Evolutionary conservation across 176 grass and related monocot genomes (phyloP), one percentile per base, ranked within the genome.

Genomic region (Areca catechu): DNA sequence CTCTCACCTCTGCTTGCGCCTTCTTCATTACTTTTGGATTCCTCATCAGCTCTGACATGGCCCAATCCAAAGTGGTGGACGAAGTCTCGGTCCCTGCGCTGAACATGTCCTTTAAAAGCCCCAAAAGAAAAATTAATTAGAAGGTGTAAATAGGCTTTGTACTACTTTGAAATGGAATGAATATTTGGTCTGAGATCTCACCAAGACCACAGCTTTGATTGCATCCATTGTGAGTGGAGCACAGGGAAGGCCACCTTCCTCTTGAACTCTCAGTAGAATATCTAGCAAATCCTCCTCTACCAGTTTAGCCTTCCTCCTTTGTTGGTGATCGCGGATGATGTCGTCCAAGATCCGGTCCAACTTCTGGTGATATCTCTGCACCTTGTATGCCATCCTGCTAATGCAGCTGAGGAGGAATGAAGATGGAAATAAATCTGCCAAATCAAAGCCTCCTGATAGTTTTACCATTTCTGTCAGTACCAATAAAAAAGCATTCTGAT

Each of bases 381-480:
- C 51, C 56, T 77, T 60, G 23, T 57, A n/a, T 1, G 60, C 61
- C 20, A 65, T 49, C 16, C 50, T 22, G 57, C 74, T 72, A 21
- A 77, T 1, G n/a, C 21, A 24, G 0, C 74, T 55, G 3, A 63
- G 22, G 6, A 83, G n/a, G 20, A 20, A 18, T 20, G 62, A 83
- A 0, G 80, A 77, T 18, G 68, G 68, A 30, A 73, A 83, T 10
- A 83, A 30, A 55, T 83, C 80, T 0, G 63, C 74, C 7, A 83
- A 50, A 48, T 61, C 72, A 50, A 77, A 57, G 14, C 80, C 80
- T 4, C 56, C 50, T 2, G 43, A 6, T 1, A 82, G 30, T 1
- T 58, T 20, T 29, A 78, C 19, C 3, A 30, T 55, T 7, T 72
- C 24, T 27, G 51, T 61, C 1, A 83, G 17, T 43, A 54, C 74